A percentile compares a stretch with the other conserved stretches of the same genome.
Conservation (phyloP, 2,329 filamentous ascomycete species). For the Pseudogymnoascus sp. region DNA sequence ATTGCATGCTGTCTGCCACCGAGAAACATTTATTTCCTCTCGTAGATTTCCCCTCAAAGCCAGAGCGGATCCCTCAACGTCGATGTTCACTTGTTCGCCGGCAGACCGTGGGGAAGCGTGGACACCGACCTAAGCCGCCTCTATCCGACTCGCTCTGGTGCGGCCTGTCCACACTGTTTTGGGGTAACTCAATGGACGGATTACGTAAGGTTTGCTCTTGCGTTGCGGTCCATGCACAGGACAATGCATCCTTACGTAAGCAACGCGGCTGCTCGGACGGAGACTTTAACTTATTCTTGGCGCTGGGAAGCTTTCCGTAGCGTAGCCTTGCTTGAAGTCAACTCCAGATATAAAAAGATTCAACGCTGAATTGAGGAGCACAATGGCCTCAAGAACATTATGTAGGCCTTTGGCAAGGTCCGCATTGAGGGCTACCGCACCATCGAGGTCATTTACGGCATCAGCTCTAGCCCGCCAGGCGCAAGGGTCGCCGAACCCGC, state of each 20-base stretch:
- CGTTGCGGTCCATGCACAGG: background rate
- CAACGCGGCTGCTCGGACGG: background rate
- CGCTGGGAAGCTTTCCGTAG: constrained; percentile 5
- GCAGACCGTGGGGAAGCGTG: constrained; percentile 8
- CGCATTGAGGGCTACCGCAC: constrained; percentile 7
- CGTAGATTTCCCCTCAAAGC: constrained; percentile 9
- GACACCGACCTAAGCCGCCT: constrained; percentile 5
- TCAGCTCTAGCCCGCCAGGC: constrained; percentile 14
- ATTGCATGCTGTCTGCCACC: constrained; percentile 6
- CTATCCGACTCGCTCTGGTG: constrained; percentile 2
- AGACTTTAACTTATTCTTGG: background rate
- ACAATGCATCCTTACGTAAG: background rate
- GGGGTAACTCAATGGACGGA: background rate
- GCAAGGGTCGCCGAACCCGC: constrained; percentile 15
- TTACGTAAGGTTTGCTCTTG: background rate
- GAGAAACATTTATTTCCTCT: constrained; percentile 6
- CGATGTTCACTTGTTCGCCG: constrained; percentile 3
- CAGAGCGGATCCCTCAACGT: constrained; percentile 8
- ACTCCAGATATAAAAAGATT: constrained; percentile 1
- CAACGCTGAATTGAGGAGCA: constrained; percentile 6
- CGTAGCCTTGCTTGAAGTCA: constrained; percentile 7
- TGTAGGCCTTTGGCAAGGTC: constrained; percentile 20
- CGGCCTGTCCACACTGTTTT: background rate
- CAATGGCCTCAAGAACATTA: constrained; percentile 23
- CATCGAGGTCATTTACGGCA: constrained; percentile 15